Base-by-base conservation (phyloP, 1,284 basidiomycete genomes). In the Mixia osmundae region DNA sequence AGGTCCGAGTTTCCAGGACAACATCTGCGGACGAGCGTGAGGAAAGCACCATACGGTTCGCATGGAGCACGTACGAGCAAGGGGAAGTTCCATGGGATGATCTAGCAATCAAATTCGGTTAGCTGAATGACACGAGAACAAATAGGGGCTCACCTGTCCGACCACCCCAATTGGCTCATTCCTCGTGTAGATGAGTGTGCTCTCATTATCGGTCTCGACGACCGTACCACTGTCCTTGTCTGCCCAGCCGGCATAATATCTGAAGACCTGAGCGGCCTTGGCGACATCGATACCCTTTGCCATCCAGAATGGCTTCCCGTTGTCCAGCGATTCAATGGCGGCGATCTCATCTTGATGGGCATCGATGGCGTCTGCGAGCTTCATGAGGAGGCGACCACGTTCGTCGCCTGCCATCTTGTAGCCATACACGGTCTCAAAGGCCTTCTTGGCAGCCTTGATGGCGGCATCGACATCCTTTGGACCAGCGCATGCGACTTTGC, bases 141-240 rank as follows among this genome's bases (percentile, higher is more conserved):
- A 7, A 2, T 3, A 30, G 21, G 12, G 8, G 3, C n/a, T 6
- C 12, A 23, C 14, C 40, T 52, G 52, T 7, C 76, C 80, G 50
- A 76, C 83, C 40, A 94, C 83, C 47, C 87, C 89, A 48, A 91
- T 74, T 12, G 89, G 85, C 58, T 95, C 87, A 55, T 91, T 80
- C 21, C 72, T 66, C 12, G 78, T 78, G 60, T 79, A 85, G 3
- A 63, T 65, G 39, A 83, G 61, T 57, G 77, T 80, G 37, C 51
- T 57, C 49, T 76, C 67, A 44, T 64, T 60, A n/a, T n/a, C n/a
- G 29, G 52, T 45, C 41, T 57, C 53, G 30, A 57, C 52, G 30
- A 47, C 46, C 43, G 54, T 49, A 14, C 53, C 55, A 38, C 51
- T 45, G 42, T 51, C 51, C 49, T 54, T 53, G 47, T 54, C 53